These are phyloP conservation scores for Tolypocladium inflatum DNA, from an alignment of 2,329 filamentous ascomycete genomes.

Conservation along the genomic window DNA sequence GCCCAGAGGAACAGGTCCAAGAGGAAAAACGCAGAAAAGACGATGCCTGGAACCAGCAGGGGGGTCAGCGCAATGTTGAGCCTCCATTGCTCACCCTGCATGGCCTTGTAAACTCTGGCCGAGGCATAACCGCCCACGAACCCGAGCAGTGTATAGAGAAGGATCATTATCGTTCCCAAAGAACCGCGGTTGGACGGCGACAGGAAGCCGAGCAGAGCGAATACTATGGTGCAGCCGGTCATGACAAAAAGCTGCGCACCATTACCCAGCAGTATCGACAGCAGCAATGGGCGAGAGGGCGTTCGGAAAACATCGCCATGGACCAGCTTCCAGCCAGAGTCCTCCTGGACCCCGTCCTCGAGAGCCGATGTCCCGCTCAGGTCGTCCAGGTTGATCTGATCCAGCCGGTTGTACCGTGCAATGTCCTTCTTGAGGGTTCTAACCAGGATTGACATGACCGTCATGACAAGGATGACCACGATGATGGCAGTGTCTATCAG, in stretches of 20 bases:
- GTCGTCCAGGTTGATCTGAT: constrained; percentile 85
- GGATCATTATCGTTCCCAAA: constrained; percentile 82
- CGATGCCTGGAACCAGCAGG: constrained; percentile 71
- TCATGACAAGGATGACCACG: constrained; percentile 81
- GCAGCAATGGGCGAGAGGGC: constrained; percentile 70
- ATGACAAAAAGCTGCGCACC: constrained; percentile 96
- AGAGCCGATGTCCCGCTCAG: constrained; percentile 68
- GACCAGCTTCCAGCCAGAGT: constrained; percentile 97
- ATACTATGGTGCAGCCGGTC: constrained; percentile 87
- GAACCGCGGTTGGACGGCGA: constrained; percentile 94
- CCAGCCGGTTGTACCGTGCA: constrained; percentile 88
- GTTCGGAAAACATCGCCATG: constrained; percentile 95
- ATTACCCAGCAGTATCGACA: constrained; percentile 84
- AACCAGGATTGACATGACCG: constrained; percentile 85
- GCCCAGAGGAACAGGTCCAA: constrained; percentile 96
- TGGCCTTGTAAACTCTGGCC: constrained; percentile 85
- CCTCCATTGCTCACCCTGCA: constrained; percentile 91
- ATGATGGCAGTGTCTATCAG: constrained; percentile 94
- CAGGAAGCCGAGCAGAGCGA: constrained; percentile 87
- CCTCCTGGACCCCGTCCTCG: constrained; percentile 92
- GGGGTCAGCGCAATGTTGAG: constrained; percentile 85
- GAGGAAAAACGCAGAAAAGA: constrained; percentile 84
- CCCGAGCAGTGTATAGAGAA: constrained; percentile 88
- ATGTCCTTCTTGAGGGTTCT: constrained; percentile 91
- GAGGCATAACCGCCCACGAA: constrained; percentile 89